Percentiles rank a stretch among this genome's conserved stretches.
Conservation (phyloP, 1,284 basidiomycete genomes). For the Ceratobasidium sp. region DNA sequence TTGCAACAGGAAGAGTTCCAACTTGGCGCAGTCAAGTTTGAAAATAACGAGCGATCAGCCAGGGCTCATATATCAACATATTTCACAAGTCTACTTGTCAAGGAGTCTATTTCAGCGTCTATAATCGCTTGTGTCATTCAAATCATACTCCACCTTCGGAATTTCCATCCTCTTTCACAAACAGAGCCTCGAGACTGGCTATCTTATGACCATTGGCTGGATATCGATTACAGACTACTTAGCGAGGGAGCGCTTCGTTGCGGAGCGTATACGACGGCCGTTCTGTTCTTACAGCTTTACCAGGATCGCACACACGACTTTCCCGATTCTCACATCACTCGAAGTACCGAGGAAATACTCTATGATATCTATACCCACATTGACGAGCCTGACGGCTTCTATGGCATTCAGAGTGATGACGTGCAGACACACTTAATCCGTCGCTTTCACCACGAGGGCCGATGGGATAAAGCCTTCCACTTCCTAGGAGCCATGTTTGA, state of each 20-base stretch:
- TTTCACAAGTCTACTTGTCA: slow-evolving; percentile 65
- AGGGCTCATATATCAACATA: slow-evolving; percentile 58
- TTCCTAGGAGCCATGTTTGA: slow-evolving; percentile 88
- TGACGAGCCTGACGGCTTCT: slow-evolving; percentile 97
- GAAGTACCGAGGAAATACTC: slow-evolving; percentile 66
- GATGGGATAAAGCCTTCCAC: slow-evolving; percentile 90
- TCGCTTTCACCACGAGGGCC: slow-evolving; percentile 89
- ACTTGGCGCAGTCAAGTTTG: slow-evolving; percentile 5
- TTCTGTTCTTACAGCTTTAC: slow-evolving; percentile 85
- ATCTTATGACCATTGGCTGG: slow-evolving; percentile 82
- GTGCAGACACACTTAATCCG: slow-evolving; percentile 79
- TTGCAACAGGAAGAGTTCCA: slow-evolving; percentile 54
- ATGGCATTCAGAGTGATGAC: slow-evolving; percentile 79
- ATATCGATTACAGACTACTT: slow-evolving; percentile 77
- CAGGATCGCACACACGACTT: slow-evolving; percentile 43
- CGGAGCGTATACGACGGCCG: slow-evolving; percentile 85
- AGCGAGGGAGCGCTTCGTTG: slow-evolving; percentile 77
- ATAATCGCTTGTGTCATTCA: slow-evolving; percentile 75
- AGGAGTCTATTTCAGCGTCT: slow-evolving; percentile 53
- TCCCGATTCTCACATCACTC: slow-evolving; percentile 46
- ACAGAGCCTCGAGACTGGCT: slow-evolving; percentile 59
- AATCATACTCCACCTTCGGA: slow-evolving; percentile 81
- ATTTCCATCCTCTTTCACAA: slow-evolving; percentile 56
- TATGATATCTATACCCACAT: slow-evolving; percentile 94
- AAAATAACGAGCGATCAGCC: neutral